These are phyloP conservation scores for Aspergillus calidoustus DNA, from an alignment of 2,329 filamentous ascomycete species.

Conservation along the genomic window DNA sequence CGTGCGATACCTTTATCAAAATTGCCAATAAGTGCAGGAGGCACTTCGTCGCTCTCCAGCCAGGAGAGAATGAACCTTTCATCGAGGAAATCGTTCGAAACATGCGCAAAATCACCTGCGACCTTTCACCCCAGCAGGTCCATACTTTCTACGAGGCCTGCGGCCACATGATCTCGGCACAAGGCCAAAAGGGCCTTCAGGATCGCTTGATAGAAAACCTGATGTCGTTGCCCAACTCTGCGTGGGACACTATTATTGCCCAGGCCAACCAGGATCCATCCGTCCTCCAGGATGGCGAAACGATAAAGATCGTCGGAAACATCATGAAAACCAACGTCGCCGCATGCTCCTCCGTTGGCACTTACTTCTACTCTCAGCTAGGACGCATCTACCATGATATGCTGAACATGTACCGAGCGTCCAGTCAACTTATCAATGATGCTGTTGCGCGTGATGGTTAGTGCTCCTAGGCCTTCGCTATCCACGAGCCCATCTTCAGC, in stretches of 20 bases:
- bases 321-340: slow-evolving; percentile 99
- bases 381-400: slow-evolving; percentile 97
- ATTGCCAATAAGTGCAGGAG: slow-evolving; percentile 97
- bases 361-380: slow-evolving; percentile 98
- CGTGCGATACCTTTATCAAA: slow-evolving; percentile 99
- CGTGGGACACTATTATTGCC: slow-evolving; percentile 94
- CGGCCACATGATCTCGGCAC: slow-evolving; percentile 98
- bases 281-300: slow-evolving; percentile 88
- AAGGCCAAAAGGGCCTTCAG: slow-evolving; percentile 92
- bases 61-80: slow-evolving; percentile 91
- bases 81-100: slow-evolving; percentile 98
- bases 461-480: slow-evolving; percentile 19
- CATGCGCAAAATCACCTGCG: slow-evolving; percentile 92
- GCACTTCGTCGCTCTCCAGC: slow-evolving; percentile 95
- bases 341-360: slow-evolving; percentile 94
- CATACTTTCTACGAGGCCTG: slow-evolving; percentile 99
- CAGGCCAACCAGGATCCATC: slow-evolving; percentile 82
- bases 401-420: slow-evolving; percentile 98
- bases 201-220: slow-evolving; percentile 88
- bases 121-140: slow-evolving; percentile 93
- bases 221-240: slow-evolving; percentile 90
- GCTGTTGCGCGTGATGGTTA: slow-evolving; percentile 82
- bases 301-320: slow-evolving; percentile 98
- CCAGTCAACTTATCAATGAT: slow-evolving; percentile 94
- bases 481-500: not conserved